Percentiles rank a stretch among this genome's conserved stretches.
Evolutionary conservation across 805 yeast genomes (phyloP).

Genomic region (Clavispora santaluciae): DNA sequence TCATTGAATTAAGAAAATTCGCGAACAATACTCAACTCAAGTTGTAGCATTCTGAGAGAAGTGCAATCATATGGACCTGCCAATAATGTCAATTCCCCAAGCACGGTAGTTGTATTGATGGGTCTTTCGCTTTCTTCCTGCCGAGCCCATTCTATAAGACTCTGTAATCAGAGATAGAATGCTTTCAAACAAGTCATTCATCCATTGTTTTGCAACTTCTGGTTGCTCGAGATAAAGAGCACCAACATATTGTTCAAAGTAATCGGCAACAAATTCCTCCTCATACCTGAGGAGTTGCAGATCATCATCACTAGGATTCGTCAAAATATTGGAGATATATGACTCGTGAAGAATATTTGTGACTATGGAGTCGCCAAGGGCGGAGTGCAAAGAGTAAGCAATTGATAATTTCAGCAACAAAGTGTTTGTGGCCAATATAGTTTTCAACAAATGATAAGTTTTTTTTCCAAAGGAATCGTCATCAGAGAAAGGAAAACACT

Average conservation of each 20-base stretch:
- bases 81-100: constrained; percentile 33
- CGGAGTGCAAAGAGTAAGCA: constrained; percentile 32
- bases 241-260: constrained; percentile 41
- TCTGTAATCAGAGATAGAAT: constrained; percentile 25
- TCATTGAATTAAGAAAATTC: too few species aligned
- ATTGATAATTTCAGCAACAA: constrained; percentile 31
- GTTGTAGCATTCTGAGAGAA: too few species aligned
- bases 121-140: background rate
- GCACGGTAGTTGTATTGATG: constrained; percentile 20
- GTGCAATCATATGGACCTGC: constrained; percentile 22
- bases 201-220: constrained; percentile 29
- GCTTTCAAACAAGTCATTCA: constrained; percentile 26
- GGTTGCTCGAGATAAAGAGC: constrained; percentile 37
- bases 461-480: constrained; percentile 20
- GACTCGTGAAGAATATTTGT: constrained; percentile 17
- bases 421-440: constrained; percentile 40
- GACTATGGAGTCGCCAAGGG: constrained; percentile 28
- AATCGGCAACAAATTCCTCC: constrained; percentile 40
- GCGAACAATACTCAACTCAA: too few species aligned
- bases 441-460: constrained; percentile 25
- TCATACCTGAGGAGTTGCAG: constrained; percentile 21
- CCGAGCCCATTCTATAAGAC: constrained; percentile 11
- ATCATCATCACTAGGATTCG: background rate
- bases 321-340: constrained; percentile 23
- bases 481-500: constrained; percentile 11